A percentile compares a stretch with the other conserved stretches of the same genome.
Evolutionary conservation across 768 basidiomycete genomes (phyloP).

Genomic region (Hygrocybe punicea): DNA sequence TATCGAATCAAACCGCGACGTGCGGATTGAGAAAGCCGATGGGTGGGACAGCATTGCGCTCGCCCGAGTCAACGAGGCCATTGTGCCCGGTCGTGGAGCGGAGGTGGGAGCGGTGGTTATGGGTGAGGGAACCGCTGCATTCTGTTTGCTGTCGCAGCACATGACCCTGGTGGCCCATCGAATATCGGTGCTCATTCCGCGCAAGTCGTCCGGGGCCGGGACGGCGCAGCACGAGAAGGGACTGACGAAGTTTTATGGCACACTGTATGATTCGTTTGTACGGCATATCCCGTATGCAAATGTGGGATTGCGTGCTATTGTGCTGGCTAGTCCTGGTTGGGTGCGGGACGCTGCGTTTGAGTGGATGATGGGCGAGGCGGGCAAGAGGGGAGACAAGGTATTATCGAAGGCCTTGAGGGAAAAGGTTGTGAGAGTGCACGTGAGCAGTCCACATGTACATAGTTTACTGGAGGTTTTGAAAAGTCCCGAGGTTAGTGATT

Average conservation of each 20-base stretch:
- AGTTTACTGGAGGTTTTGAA: constrained; percentile 91
- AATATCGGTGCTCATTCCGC: constrained; percentile 82
- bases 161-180: constrained; percentile 93
- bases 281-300: constrained; percentile 86
- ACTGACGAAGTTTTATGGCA: constrained; percentile 74
- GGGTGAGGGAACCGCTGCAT: constrained; percentile 91
- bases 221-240: constrained; percentile 92
- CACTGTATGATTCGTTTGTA: constrained; percentile 80
- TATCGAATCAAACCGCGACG: constrained; percentile 84
- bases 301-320: constrained; percentile 75
- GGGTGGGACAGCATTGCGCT: constrained; percentile 93
- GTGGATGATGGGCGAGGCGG: constrained; percentile 79
- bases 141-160: constrained; percentile 93
- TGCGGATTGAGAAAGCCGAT: constrained; percentile 80
- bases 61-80: constrained; percentile 80
- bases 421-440: constrained; percentile 87
- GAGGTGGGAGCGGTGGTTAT: constrained; percentile 95
- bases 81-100: constrained; percentile 89
- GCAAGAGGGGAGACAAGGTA: constrained; percentile 73
- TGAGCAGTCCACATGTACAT: constrained; percentile 93
- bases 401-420: constrained; percentile 71
- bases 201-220: constrained; percentile 81
- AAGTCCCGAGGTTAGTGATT: constrained; percentile 75
- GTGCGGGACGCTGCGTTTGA: constrained; percentile 85
- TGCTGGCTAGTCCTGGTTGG: constrained; percentile 97